Base-by-base conservation (phyloP, 805 yeast species). In the Clavispora santaluciae region DNA sequence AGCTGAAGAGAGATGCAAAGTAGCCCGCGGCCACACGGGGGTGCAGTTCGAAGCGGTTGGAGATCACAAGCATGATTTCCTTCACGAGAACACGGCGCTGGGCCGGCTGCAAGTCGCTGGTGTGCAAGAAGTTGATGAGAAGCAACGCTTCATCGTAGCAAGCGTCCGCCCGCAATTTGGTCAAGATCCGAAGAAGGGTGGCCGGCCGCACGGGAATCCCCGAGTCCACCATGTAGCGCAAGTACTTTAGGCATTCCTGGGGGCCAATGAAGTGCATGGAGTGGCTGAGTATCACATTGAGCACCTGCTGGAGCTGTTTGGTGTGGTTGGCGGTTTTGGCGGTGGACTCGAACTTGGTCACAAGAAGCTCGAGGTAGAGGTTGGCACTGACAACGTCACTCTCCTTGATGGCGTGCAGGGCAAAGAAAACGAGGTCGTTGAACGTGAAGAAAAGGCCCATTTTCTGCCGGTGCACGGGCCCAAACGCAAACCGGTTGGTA, bases 1-100 rank as follows among this genome's bases (percentile, higher is more conserved):
- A 66, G 28, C 28, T 20, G 41, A 60, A 66, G 15, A 65, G 43
- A 1, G 68, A 51, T 0, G 60, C 57, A 23, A 59, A 56, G 48
- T 69, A 69, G 2, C 72, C 73, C 5, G 64, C 49, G 4, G 66
- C 48, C 4, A 66, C 55, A 25, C 64, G 59, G 2, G 72, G 72
- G 5, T 63, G 55, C 6, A 43, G 41, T 0, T 61, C 51, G 40
- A 55, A 69, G 42, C 60, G 60, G 9, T 44, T 46, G 12, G 54
- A 48, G 25, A 67, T 65, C 13, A 68, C 47, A 6, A 50, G 43
- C 40, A 69, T 51, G 9, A 69, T 57, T 37, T 69, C 70, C 3
- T 53, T 45, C 4, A 55, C 60, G 22, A 68, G 46, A 15, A 43
- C 28, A 1, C 17, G 17, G 26, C 59, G 54, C 28, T 66, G 59